Evolutionary conservation across 352 stramenopile species (phyloP), one percentile per base, ranked within the genome.

Genomic region (Sclerospora graminicola): DNA sequence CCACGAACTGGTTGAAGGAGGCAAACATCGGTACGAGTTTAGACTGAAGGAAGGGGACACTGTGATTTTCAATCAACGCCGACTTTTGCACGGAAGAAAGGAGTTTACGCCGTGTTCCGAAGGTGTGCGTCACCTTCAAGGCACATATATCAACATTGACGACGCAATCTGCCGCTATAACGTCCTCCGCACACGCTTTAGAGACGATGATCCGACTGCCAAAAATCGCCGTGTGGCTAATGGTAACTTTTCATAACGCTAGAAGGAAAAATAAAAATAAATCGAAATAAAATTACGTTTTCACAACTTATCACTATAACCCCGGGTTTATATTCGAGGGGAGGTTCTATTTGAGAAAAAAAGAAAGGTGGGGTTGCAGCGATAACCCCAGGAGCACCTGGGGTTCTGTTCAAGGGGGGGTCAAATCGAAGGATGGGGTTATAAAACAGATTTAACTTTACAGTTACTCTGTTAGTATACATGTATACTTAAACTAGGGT

Each of bases 71-170:
- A 93, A 90, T 56, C 78, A 93, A 45, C 69, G 81, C 46, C 65
- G 80, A 36, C 60, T 93, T 11, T 54, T 93, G 4, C 81, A 93
- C 38, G 81, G 81, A 24, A 71, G 81, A 40, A 87, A 84, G 38
- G 56, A 85, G 14, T 93, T 89, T 46, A 67, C 61, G 4, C 49
- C 76, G 24, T 65, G 57, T 23, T 85, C 76, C n/a, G 73, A 73
- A 35, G 78, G 76, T 20, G 62, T 84, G 29, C 78, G 81, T 34
- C 81, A 93, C 46, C 59, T 93, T 6, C 81, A 93, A 48, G 81
- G 81, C 47, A 89, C 78, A 2, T 93, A 93, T 49, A 24, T 93
- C 48, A 93, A 90, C 58, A 90, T 93, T 45, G 81, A 93, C 48
- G 79, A 93, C 54, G 81, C 76, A 20, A 46, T 86, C n/a, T 89